Evolutionary conservation across 352 stramenopile species (phyloP).

Genomic region (Pythium dissimile): DNA sequence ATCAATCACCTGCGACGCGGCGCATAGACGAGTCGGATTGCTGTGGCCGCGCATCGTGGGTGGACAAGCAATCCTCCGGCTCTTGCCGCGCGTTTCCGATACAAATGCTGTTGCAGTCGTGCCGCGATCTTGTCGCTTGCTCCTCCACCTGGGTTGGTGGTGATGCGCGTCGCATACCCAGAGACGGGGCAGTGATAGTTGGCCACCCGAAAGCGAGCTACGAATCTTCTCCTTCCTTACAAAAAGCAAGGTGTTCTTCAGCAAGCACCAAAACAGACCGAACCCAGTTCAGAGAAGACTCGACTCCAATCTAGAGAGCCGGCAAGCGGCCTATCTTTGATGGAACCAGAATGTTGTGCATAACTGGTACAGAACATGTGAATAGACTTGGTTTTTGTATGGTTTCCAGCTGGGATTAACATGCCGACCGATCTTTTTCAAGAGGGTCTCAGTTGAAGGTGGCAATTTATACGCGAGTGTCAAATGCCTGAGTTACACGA

Average conservation of each 20-base stretch:
- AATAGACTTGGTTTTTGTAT: conserved; percentile 5
- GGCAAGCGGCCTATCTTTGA: neutral
- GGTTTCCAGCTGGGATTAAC: neutral
- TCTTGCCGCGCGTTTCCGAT: neutral
- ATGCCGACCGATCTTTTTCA: neutral
- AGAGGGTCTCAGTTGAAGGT: neutral
- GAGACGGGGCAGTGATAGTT: conserved; percentile 11
- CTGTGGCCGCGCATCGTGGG: neutral
- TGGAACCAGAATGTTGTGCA: neutral
- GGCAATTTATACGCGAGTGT: too few relatives aligned
- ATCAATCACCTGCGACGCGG: conserved; percentile 5
- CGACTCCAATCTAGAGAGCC: neutral
- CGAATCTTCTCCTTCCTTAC: too few relatives aligned
- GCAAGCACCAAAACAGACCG: neutral
- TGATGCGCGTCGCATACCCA: conserved; percentile 15
- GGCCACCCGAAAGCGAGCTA: neutral
- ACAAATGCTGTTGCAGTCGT: neutral
- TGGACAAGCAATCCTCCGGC: conserved; percentile 7
- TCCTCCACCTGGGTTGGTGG: neutral
- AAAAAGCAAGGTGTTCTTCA: too few relatives aligned
- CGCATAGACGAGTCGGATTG: neutral
- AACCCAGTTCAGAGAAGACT: neutral
- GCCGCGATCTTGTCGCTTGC: conserved; percentile 8
- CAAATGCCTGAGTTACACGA: too few relatives aligned
- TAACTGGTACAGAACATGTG: neutral